Percentiles rank a stretch among this genome's conserved stretches.
phyloP scores from a whole-genome alignment of 805 yeast genomes.

The Cephaloascus albidus region DNA sequence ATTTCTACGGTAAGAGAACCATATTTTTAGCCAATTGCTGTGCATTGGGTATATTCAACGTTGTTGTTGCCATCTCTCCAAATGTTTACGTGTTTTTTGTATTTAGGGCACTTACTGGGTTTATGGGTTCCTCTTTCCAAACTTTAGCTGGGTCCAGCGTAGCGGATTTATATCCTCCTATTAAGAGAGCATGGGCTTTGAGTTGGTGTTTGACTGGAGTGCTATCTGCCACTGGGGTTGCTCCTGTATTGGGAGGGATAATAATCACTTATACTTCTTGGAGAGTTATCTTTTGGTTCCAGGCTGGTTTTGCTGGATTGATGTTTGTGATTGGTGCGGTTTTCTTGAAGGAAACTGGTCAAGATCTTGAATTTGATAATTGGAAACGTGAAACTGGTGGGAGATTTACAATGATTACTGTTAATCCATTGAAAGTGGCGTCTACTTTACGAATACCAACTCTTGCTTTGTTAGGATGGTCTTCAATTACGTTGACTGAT shows the following conservation, averaged over 20 bases:
- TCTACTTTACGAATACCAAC: slow-evolving; percentile 31
- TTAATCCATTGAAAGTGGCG: slow-evolving; percentile 38
- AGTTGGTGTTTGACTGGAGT: slow-evolving; percentile 39
- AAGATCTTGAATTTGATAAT: slow-evolving; percentile 13
- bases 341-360: slow-evolving; percentile 37
- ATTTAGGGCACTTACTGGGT: slow-evolving; percentile 37
- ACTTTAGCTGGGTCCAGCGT: slow-evolving; percentile 41
- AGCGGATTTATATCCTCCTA: slow-evolving; percentile 41
- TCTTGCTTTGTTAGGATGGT: slow-evolving; percentile 31
- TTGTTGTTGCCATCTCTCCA: slow-evolving; percentile 33
- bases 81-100: slow-evolving; percentile 46
- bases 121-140: slow-evolving; percentile 48
- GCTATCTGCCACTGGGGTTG: slow-evolving; percentile 44
- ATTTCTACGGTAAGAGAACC: slow-evolving; percentile 40
- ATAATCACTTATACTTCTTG: slow-evolving; percentile 40
- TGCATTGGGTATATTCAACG: slow-evolving; percentile 7
- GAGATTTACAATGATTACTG: slow-evolving; percentile 20
- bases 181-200: slow-evolving; percentile 43
- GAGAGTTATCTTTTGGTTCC: slow-evolving; percentile 43
- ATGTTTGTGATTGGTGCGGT: slow-evolving; percentile 23
- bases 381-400: slow-evolving; percentile 10
- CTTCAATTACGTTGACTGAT: slow-evolving; percentile 29
- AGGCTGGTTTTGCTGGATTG: slow-evolving; percentile 24
- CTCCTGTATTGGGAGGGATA: slow-evolving; percentile 44
- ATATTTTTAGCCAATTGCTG: slow-evolving; percentile 31